Base-by-base conservation (phyloP, 805 yeast species). In the Barnettozyma populi region DNA sequence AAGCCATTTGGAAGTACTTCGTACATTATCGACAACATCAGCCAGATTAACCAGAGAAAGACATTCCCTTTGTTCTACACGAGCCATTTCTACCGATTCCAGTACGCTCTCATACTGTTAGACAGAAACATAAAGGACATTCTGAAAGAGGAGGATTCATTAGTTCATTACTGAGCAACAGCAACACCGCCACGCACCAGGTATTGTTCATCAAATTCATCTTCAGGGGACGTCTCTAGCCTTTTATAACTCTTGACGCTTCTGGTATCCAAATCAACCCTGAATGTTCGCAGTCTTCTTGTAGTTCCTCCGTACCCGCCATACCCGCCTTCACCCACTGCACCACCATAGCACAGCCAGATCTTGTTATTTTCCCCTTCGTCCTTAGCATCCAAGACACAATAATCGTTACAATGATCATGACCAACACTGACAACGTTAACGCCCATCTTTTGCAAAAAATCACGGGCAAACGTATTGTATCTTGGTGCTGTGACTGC, bases 331-430 rank as follows among this genome's bases (percentile, higher is more conserved):
- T 88, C 95, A 14, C 98, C 99, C 5, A 78, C 75, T 1, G 82
- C 95, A 23, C 99, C 99, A 4, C 96, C 99, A 61, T 89, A 90
- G 60, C 99, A 94, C 31, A 94, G 68, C 95, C 96, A 88, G 29
- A 84, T 66, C 47, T 72, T 52, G 27, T 51, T 44, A 11, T 72
- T 47, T 16, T 47, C 46, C 9, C 41, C 46, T 6, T 56, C 50
- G 2, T 60, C 56, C n/a, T 68, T 62, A 20, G 70, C 63, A 54
- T 86, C 85, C 44, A 73, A 66, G 50, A 87, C 66, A 66, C 99
- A 94, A 63, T 78, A 94, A 61, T 94, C 98, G 65, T 94, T 94
- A 57, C 89, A 86, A 64, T 94, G 99, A 60, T 94, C 99, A 63
- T 94, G 99, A 0, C 99, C 99, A 14, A 87, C 95, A 46, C 84